Conservation (phyloP, 352 stramenopile species). For the Phytophthora sojae region DNA sequence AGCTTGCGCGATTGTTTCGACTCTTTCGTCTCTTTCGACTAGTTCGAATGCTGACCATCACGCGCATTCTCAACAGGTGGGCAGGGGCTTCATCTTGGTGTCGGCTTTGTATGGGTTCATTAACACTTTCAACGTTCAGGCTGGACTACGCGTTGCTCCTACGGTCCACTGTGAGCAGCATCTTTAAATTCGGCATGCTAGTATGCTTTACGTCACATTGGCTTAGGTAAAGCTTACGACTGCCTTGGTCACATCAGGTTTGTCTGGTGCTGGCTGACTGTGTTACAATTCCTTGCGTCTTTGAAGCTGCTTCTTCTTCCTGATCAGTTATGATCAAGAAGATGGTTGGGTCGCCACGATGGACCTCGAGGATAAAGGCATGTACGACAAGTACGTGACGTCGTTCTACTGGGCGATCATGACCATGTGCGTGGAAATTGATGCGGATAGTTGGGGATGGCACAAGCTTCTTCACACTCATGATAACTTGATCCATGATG, state of each 20-base stretch:
- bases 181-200: constrained; percentile 84
- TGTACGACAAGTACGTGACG: constrained; percentile 70
- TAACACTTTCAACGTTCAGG: constrained; percentile 22
- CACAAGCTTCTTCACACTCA: not conserved
- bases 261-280: not conserved
- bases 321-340: constrained; percentile 56
- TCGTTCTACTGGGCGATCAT: constrained; percentile 83
- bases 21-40: constrained; percentile 72
- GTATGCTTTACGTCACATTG: constrained; percentile 85
- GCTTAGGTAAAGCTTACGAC: constrained; percentile 51
- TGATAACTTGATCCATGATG: not conserved
- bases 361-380: constrained; percentile 41
- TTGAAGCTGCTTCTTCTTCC: constrained; percentile 65
- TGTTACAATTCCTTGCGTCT: not conserved
- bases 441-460: not conserved
- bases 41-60: constrained; percentile 76
- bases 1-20: constrained; percentile 66
- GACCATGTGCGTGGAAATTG: constrained; percentile 58
- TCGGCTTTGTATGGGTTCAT: not conserved
- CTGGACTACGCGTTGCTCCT: constrained; percentile 78
- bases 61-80: constrained; percentile 70
- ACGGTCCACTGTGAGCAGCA: constrained; percentile 76
- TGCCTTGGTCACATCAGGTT: not conserved
- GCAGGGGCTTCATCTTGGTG: not conserved
- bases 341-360: constrained; percentile 56